These are phyloP conservation scores for Meyerozyma sp. DNA, from an alignment of 1,139 yeast species.

Conservation along the genomic window DNA sequence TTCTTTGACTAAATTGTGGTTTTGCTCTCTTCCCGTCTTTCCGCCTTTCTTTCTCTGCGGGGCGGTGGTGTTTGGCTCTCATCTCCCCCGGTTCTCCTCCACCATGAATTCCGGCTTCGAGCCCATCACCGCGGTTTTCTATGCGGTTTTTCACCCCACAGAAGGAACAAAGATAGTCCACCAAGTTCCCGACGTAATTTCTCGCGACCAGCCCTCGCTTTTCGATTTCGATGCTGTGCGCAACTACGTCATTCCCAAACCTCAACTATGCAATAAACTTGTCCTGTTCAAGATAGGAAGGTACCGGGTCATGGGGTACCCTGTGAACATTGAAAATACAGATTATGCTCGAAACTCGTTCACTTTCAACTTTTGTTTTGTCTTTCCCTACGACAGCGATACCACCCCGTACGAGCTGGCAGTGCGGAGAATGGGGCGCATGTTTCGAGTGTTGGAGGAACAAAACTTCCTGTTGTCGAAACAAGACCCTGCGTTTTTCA, in stretches of 20 bases:
- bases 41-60: too few relatives aligned
- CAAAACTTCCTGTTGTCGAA: constrained; percentile 75
- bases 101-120: constrained; percentile 48
- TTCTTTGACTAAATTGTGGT: too few relatives aligned
- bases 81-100: too few relatives aligned
- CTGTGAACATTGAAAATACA: constrained; percentile 72
- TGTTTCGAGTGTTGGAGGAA: constrained; percentile 89
- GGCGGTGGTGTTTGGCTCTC: too few relatives aligned
- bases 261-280: constrained; percentile 78
- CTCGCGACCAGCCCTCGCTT: constrained; percentile 25
- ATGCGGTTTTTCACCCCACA: constrained; percentile 89
- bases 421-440: constrained; percentile 74
- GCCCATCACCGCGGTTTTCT: constrained; percentile 82
- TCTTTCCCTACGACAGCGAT: constrained; percentile 78
- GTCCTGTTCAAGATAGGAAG: constrained; percentile 68
- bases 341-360: constrained; percentile 86
- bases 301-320: constrained; percentile 81
- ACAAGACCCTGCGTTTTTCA: constrained; percentile 31
- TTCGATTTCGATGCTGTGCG: constrained; percentile 83
- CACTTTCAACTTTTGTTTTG: constrained; percentile 88
- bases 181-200: constrained; percentile 60
- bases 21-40: too few relatives aligned
- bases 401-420: constrained; percentile 84
- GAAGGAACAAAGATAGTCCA: constrained; percentile 93
- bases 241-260: constrained; percentile 90